Evolutionary conservation across 208 protist genomes (phyloP), one percentile per base, ranked within the genome.

Genomic region (Trichomonas vaginalis): DNA sequence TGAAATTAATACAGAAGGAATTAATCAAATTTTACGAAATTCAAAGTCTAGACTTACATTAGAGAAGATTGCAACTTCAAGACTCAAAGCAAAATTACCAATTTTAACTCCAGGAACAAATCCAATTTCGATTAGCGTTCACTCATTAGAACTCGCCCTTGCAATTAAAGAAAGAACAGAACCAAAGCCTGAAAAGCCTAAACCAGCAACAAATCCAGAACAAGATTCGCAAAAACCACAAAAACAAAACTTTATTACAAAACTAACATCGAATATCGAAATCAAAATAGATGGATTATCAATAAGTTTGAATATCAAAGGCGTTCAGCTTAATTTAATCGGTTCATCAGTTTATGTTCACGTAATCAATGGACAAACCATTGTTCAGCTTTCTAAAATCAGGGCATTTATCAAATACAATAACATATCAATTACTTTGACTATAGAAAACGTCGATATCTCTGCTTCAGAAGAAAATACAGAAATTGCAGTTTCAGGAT

Each of bases 211-310:
- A 42, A 35, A 35, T 83, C 0, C 79, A 6, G 27, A 35, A 35
- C 35, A 83, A 17, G 79, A 42, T 42, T 3, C 27, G 35, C 79
- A 83, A 83, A 83, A 83, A 83, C 79, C 35, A 32, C 56, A 70
- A 27, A 70, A 70, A 70, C 56, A 70, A 27, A 70, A 70, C 9
- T 92, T 51, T 39, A 39, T 92, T 21, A 39, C 86, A 35, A 92
- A 92, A 92, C 37, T 92, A 35, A 92, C 86, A 39, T 92, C 86
- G 32, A 92, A 92, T 92, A 92, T 92, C 37, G 42, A 48, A 51
- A 92, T 92, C 21, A 35, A 42, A 2, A 39, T 51, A 39, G 86
- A 92, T 51, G 86, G 86, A 12, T 17, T 92, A 27, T 92, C 45
- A 39, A 48, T 92, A 0, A 0, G 45, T 14, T 12, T 92, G 8